Base-by-base conservation (phyloP, 495 filamentous ascomycete genomes). In the Aspergillus wentii region DNA sequence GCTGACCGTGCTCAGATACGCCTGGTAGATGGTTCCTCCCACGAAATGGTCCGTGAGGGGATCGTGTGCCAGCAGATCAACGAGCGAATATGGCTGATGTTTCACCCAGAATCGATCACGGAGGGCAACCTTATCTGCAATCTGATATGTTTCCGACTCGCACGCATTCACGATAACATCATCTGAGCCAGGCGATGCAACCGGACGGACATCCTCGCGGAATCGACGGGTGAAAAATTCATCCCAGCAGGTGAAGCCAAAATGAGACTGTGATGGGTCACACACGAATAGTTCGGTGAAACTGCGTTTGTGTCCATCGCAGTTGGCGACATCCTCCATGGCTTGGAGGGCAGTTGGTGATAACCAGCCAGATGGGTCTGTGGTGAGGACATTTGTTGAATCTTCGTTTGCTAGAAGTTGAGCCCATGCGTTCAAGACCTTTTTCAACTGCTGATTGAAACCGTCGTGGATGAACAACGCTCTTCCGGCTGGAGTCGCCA, bases 141-240 rank as follows among this genome's bases (percentile, higher is more conserved):
- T 13, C 8, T 40, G 29, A 27, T 39, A 52, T 2, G 49, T 72
- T 13, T 62, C 69, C 3, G 74, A 78, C 47, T 87, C 84, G 60
- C 82, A 85, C 0, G 75, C 71, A 51, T 81, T 83, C 22, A 62
- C 66, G 20, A 86, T 72, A 13, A 84, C 64, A 5, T 46, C 20
- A 2, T 37, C 30, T 13, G 60, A 44, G 0, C 52, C 62, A 0
- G 77, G 75, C 0, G 59, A 54, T 1, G 67, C 72, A 4, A 85
- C 54, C 3, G 82, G 82, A 0, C 83, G 72, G 3, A 76, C 64
- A 11, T 57, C 56, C 0, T 68, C 53, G 3, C 60, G 64, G 38
- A 84, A 71, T 3, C 63, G 33, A 16, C 83, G 74, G 0, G 78
- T 83, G 63, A 87, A 87, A 59, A 86, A 87, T 38, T 79, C 66